A percentile compares a stretch with the other conserved stretches of the same genome.
phyloP scores from a whole-genome alignment of 2,329 filamentous ascomycete species.

The Fusarium ambrosium region DNA sequence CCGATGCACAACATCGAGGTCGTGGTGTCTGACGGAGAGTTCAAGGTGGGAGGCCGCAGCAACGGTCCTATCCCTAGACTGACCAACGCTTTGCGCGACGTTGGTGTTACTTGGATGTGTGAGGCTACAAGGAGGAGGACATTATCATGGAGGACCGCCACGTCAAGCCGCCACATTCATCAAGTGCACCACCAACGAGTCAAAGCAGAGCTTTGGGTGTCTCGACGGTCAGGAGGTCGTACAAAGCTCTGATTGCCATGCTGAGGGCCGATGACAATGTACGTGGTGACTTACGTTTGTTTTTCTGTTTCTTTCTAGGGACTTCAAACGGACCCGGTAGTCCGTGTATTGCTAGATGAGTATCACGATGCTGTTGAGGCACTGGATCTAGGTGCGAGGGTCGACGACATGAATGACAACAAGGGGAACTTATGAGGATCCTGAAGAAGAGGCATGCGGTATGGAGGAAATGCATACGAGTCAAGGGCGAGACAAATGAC shows the following conservation, averaged over 20 bases:
- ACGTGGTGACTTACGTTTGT: constrained; percentile 57
- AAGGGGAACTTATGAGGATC: constrained; percentile 26
- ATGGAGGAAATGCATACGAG: constrained; percentile 26
- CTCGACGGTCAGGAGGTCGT: constrained; percentile 94
- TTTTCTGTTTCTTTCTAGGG: background rate
- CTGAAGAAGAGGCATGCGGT: constrained; percentile 38
- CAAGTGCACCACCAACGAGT: constrained; percentile 80
- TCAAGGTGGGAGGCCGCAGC: constrained; percentile 81
- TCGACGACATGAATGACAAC: constrained; percentile 12
- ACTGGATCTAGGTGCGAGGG: constrained; percentile 20
- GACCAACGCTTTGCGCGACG: constrained; percentile 80
- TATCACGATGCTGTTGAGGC: constrained; percentile 46
- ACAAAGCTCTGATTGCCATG: constrained; percentile 85
- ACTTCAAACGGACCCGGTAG: constrained; percentile 68
- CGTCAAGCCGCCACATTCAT: constrained; percentile 97
- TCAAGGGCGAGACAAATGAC: background rate
- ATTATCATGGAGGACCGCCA: constrained; percentile 83
- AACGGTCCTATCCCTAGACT: constrained; percentile 92
- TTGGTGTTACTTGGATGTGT: constrained; percentile 91
- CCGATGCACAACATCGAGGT: constrained; percentile 89
- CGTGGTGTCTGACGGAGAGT: constrained; percentile 87
- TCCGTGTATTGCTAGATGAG: constrained; percentile 69
- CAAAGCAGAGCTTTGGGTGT: constrained; percentile 84
- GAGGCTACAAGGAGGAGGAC: constrained; percentile 92
- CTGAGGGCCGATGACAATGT: constrained; percentile 89